These are phyloP conservation scores for Cercospora sp. DNA, from an alignment of 2,329 filamentous ascomycete species.

Conservation along the genomic window DNA sequence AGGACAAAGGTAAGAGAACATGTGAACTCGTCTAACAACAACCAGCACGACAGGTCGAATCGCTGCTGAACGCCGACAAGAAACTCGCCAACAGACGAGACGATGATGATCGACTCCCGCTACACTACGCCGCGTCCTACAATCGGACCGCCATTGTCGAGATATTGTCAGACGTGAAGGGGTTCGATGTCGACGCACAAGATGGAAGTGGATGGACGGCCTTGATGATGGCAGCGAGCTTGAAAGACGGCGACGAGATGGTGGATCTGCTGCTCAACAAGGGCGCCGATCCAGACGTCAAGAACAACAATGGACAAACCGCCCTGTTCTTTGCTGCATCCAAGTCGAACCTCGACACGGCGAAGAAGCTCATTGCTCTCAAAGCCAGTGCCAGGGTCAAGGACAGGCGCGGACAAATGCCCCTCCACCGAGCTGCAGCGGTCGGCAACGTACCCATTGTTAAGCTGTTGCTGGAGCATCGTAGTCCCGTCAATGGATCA, in stretches of 20 bases:
- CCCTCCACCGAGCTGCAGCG: slow-evolving; percentile 88
- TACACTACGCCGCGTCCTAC: slow-evolving; percentile 92
- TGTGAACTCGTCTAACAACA: slow-evolving; percentile 7
- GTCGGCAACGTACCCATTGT: slow-evolving; percentile 87
- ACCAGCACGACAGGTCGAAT: slow-evolving; percentile 70
- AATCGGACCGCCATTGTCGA: slow-evolving; percentile 75
- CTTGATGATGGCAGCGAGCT: slow-evolving; percentile 77
- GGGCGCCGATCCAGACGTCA: slow-evolving; percentile 71
- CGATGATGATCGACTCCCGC: slow-evolving; percentile 81
- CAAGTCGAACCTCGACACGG: slow-evolving; percentile 82
- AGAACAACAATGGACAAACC: slow-evolving; percentile 74
- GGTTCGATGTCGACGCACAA: slow-evolving; percentile 81
- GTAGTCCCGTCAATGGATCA: slow-evolving; percentile 78
- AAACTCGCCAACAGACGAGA: slow-evolving; percentile 74
- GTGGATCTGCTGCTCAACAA: slow-evolving; percentile 67
- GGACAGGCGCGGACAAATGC: slow-evolving; percentile 84
- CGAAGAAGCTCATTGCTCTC: slow-evolving; percentile 71
- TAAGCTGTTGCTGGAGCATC: slow-evolving; percentile 71
- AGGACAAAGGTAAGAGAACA: neutral
- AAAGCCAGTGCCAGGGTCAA: slow-evolving; percentile 78
- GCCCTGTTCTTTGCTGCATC: slow-evolving; percentile 89
- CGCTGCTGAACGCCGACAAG: slow-evolving; percentile 73
- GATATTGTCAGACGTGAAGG: slow-evolving; percentile 67
- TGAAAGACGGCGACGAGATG: slow-evolving; percentile 69
- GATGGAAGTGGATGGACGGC: slow-evolving; percentile 81